Base-by-base conservation (phyloP, 73 alveolate species). In the Uronychia setigera region DNA sequence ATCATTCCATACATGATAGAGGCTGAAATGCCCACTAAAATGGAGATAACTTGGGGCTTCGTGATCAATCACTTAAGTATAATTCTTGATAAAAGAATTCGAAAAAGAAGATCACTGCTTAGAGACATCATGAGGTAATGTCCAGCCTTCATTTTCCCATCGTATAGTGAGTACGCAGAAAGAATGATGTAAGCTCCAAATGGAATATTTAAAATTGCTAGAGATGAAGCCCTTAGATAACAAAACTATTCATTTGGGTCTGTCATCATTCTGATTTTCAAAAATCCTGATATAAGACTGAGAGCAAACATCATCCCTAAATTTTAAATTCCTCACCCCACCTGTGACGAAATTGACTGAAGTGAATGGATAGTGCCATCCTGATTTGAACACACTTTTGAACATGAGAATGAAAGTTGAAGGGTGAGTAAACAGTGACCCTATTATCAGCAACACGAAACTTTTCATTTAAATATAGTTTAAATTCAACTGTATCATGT, bases 331-430 rank as follows among this genome's bases (percentile, higher is more conserved):
- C n/a, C n/a, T n/a, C 26, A 13, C 13, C 1, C 25, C 34, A 74
- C 91, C 81, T 30, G 91, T 75, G 1, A 76, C 74, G 34, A 83
- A 83, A 60, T 60, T 74, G 77, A 80, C 57, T 1, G 91, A 83
- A 76, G 32, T 74, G 79, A 76, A 29, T 1, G 91, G 91, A 76
- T 83, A 83, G 30, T 83, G 32, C 91, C 91, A 83, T 1, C 91
- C 91, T 33, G 67, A 33, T 14, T 32, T 76, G 75, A 83, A 83
- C 11, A 83, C 30, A 84, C 91, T 74, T 9, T 82, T 60, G 32
- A 31, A 76, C 85, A 74, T 75, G n/a, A 84, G 85, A 26, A 83
- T 75, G 35, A 83, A 76, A 30, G 75, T 34, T 32, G 85, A 32
- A n/a, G 74, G 60, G 34, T 83, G 91, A 46, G 91, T 83, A 57